A percentile compares a stretch with the other conserved stretches of the same genome.
Evolutionary conservation across 345 rosid genomes (phyloP).

Genomic region (Syzygium aqueum): DNA sequence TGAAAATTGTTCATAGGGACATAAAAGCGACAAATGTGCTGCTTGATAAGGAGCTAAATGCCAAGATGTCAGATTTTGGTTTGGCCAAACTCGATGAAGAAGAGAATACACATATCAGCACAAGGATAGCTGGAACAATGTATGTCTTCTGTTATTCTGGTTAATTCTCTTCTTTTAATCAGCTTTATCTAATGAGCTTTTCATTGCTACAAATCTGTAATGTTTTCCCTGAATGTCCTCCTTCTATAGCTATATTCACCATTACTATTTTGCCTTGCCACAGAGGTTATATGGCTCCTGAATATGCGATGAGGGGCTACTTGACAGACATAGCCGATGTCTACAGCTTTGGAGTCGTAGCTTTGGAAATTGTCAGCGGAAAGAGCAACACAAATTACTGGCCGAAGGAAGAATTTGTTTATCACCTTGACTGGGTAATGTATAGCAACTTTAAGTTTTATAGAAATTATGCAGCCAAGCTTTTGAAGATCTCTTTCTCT

Average conservation of each 20-base stretch:
- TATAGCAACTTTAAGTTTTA: not conserved
- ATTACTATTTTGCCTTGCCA: not conserved
- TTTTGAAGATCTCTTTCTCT: not conserved
- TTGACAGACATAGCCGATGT: conserved; percentile 92
- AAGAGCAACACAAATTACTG: conserved; percentile 92
- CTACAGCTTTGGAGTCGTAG: conserved; percentile 81
- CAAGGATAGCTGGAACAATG: conserved; percentile 64
- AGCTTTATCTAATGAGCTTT: not conserved
- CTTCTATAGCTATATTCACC: not conserved
- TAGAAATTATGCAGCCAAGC: not conserved
- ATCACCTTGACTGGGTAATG: conserved; percentile 84
- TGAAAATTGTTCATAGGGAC: conserved; percentile 66
- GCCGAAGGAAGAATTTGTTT: conserved; percentile 87
- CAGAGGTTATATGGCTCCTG: conserved; percentile 98
- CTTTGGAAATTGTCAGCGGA: conserved; percentile 78
- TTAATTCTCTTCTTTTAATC: not conserved
- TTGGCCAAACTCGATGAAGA: conserved; percentile 67
- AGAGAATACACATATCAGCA: conserved; percentile 63
- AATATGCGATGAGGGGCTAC: conserved; percentile 96
- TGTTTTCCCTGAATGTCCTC: not conserved
- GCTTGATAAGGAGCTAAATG: conserved; percentile 48
- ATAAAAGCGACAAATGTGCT: conserved; percentile 59
- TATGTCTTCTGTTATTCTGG: conserved; percentile 7
- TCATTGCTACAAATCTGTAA: not conserved
- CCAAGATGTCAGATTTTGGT: conserved; percentile 64